Conservation (phyloP, 106 monocot genomes). For the Phalaenopsis equestris region DNA sequence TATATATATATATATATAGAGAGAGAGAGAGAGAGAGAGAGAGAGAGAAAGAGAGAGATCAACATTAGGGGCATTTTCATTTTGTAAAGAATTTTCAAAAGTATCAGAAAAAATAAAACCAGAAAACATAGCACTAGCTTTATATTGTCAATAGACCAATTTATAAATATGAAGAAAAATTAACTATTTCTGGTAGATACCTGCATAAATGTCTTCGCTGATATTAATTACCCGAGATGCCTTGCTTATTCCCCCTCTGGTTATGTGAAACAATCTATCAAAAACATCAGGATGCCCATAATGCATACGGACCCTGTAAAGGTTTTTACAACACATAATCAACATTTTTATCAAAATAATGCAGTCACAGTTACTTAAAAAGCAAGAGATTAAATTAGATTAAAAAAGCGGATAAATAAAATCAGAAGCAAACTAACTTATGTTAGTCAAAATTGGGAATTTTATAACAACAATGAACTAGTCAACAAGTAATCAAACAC, state of each 20-base stretch:
- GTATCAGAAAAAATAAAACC: background rate
- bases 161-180: background rate
- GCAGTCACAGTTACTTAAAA: background rate
- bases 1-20: no score
- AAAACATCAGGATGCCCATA: conserved; percentile 99
- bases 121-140: background rate
- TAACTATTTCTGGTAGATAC: conserved; percentile 19
- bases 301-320: conserved; percentile 88
- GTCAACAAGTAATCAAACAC: background rate
- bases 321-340: background rate
- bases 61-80: no score
- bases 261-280: conserved; percentile 88
- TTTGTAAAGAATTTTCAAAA: background rate
- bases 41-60: no score
- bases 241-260: conserved; percentile 95
- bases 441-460: background rate
- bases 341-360: background rate
- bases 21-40: no score
- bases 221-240: conserved; percentile 97
- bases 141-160: background rate
- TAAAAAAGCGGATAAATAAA: background rate
- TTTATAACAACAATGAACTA: background rate
- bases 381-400: background rate
- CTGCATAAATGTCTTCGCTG: conserved; percentile 96
- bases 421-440: background rate